Base-by-base conservation (phyloP, 345 rosid genomes). In the Pugionium dolabratum region DNA sequence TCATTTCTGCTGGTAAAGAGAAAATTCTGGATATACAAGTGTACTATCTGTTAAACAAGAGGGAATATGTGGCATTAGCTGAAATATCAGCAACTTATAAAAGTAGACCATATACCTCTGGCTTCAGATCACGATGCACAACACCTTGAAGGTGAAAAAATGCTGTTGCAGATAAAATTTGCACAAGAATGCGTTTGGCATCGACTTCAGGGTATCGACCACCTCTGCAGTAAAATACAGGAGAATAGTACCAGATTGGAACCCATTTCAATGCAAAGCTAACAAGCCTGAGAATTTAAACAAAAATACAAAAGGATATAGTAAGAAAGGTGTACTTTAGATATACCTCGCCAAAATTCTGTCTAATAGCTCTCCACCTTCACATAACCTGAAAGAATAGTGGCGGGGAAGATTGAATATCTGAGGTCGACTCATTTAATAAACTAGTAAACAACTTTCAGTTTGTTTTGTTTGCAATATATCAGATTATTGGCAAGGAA, bases 81-180 rank as follows among this genome's bases (percentile, higher is more conserved):
- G 57, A 54, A 46, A 18, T 18, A 18, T 18, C 29, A 45, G 0
- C 4, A 1, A 44, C 26, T 46, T 48, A 9, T 47, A 0, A 7
- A 54, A 67, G 46, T 33, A 36, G 41, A 65, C 2, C 62, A 26
- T 64, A 59, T 76, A 91, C 98, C 96, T 95, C 98, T 2, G 99
- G 98, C 71, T 95, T 89, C 42, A 95, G 74, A 76, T 95, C 99
- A 70, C 98, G 93, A 43, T 95, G 98, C 51, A 91, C 96, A 76
- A 91, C 98, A 43, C 98, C 99, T 81, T 95, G 94, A 74, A 91
- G 90, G 80, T 91, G 98, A 65, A 88, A 95, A 81, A 85, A 95
- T 2, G 99, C 81, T 74, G 89, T 91, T 33, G 87, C 94, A 37
- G 81, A 79, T 77, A 95, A 79, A 64, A 95, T 86, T 70, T 91